These are phyloP conservation scores for Cladophialophora psammophila DNA, from an alignment of 2,329 filamentous ascomycete species.

Conservation along the genomic window DNA sequence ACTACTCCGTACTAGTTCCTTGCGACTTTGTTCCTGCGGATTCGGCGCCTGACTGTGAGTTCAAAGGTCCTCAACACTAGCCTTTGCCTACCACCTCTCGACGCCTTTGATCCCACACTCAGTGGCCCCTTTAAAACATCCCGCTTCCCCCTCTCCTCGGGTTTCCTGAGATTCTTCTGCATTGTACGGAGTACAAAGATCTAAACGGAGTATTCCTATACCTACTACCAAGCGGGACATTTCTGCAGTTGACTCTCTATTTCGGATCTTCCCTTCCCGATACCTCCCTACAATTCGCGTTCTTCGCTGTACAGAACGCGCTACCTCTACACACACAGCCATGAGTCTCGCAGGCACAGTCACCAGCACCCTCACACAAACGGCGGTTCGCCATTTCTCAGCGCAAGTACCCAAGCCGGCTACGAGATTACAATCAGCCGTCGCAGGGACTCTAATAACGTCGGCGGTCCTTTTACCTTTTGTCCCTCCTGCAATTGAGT, in stretches of 20 bases:
- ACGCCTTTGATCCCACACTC: conserved; percentile 15
- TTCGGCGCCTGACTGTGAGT: not conserved
- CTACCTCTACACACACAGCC: conserved; percentile 16
- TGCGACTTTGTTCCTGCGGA: not conserved
- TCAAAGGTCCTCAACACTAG: conserved; percentile 5
- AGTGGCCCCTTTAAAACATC: not conserved
- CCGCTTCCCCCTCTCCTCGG: conserved; percentile 6
- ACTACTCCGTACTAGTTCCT: not conserved
- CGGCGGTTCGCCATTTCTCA: conserved; percentile 54
- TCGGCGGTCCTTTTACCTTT: conserved; percentile 55
- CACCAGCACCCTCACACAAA: conserved; percentile 29
- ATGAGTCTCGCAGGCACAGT: conserved; percentile 35
- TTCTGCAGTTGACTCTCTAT: not conserved
- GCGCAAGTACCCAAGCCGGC: conserved; percentile 51
- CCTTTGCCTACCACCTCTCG: not conserved
- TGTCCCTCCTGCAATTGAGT: conserved; percentile 56
- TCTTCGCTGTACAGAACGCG: not conserved
- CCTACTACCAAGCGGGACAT: not conserved
- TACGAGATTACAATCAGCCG: conserved; percentile 49
- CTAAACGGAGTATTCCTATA: not conserved
- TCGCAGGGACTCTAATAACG: conserved; percentile 52
- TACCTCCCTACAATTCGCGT: not conserved
- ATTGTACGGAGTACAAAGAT: conserved; percentile 2
- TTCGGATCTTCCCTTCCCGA: not conserved
- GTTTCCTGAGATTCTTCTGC: conserved; percentile 7